These are phyloP conservation scores for Phytophthora brassicae DNA, from an alignment of 352 stramenopile genomes.

Conservation along the genomic window DNA sequence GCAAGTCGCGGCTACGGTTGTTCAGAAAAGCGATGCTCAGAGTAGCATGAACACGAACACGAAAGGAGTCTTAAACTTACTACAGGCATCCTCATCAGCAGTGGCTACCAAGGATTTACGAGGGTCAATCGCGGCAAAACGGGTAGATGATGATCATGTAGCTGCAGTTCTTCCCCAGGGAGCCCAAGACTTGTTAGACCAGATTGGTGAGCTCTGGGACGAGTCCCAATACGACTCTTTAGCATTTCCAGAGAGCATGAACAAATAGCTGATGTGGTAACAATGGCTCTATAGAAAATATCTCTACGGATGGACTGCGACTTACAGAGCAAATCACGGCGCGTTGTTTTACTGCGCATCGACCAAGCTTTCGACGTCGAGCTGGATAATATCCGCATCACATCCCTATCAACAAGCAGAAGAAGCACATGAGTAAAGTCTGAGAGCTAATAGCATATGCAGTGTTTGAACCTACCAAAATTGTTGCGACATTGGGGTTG, in stretches of 20 bases:
- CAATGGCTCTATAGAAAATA: conserved; percentile 12
- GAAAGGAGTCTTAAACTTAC: conserved; percentile 57
- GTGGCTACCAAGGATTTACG: conserved; percentile 41
- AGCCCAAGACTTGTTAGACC: conserved; percentile 51
- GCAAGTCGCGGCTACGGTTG: conserved; percentile 62
- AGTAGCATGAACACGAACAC: conserved; percentile 70
- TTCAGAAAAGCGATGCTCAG: conserved; percentile 49
- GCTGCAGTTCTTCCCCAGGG: conserved; percentile 25
- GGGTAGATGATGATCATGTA: conserved; percentile 2
- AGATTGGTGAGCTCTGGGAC: conserved; percentile 82
- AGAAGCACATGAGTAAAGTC: conserved; percentile 30
- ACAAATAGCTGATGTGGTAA: conserved; percentile 1
- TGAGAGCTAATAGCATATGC: not conserved
- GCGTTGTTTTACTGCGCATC: conserved; percentile 45
- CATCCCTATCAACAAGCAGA: conserved; percentile 55
- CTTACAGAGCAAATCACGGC: not conserved
- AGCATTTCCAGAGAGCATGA: conserved; percentile 42
- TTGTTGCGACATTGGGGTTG: conserved; percentile 91
- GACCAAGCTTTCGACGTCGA: conserved; percentile 94
- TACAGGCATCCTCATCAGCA: conserved; percentile 53
- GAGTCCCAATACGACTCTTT: conserved; percentile 80
- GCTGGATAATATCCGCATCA: conserved; percentile 96
- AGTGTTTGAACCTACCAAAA: conserved; percentile 63
- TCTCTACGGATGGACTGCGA: conserved; percentile 19
- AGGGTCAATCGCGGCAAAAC: not conserved